Evolutionary conservation across 345 rosid genomes (phyloP).

Genomic region (Rubroshorea leprosula): DNA sequence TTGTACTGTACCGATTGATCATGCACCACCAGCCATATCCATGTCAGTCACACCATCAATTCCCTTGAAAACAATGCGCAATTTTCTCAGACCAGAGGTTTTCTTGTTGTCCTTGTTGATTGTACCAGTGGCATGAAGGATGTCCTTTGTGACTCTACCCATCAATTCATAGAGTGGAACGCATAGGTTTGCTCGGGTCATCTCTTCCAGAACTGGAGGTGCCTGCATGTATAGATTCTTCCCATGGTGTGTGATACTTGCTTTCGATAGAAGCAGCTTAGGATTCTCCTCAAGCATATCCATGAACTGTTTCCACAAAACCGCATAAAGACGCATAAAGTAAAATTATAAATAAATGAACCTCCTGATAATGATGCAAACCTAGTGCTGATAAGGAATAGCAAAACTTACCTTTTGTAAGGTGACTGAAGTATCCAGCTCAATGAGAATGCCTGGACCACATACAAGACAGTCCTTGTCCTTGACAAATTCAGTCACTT

Average conservation of each 20-base stretch:
- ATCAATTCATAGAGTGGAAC: conserved; percentile 61
- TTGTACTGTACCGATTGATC: conserved; percentile 10
- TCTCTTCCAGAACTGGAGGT: conserved; percentile 87
- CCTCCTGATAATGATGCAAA: too few species aligned
- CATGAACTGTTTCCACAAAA: conserved; percentile 51
- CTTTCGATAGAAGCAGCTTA: conserved; percentile 59
- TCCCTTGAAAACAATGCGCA: conserved; percentile 69
- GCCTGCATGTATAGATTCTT: conserved; percentile 88
- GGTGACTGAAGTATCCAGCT: conserved; percentile 65
- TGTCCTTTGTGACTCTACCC: conserved; percentile 55
- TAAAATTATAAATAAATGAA: not conserved
- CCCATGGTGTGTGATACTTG: conserved; percentile 57
- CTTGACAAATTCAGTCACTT: conserved; percentile 77
- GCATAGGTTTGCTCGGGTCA: conserved; percentile 68
- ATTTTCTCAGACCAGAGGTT: conserved; percentile 47
- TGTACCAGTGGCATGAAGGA: conserved; percentile 51
- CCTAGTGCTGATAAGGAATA: not conserved
- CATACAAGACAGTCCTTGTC: conserved; percentile 92
- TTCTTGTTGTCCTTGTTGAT: conserved; percentile 49
- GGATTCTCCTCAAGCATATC: conserved; percentile 78
- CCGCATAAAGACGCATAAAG: conserved; percentile 7
- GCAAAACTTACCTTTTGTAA: conserved; percentile 59
- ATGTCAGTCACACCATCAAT: conserved; percentile 59
- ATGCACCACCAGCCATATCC: conserved; percentile 87
- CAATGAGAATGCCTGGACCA: conserved; percentile 86